Evolutionary conservation across 345 rosid genomes (phyloP).

Genomic region (Aurinia saxatilis): DNA sequence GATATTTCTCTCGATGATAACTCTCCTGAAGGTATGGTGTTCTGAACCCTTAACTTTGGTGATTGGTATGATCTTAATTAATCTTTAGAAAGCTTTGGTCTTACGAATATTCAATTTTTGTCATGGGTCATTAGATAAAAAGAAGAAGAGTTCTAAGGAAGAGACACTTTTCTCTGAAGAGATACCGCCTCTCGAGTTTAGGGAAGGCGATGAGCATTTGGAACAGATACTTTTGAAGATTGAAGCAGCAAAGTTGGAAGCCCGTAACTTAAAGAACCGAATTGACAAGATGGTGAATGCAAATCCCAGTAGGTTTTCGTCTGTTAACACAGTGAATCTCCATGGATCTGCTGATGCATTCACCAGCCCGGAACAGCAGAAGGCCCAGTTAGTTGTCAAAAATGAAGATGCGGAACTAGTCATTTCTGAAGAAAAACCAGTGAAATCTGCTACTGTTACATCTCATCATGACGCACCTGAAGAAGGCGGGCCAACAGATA

Average conservation of each 20-base stretch:
- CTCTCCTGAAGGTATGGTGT: conserved; percentile 21
- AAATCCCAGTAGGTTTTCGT: conserved; percentile 48
- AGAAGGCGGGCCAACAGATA: conserved; percentile 20
- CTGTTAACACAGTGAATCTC: conserved; percentile 38
- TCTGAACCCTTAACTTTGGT: background rate
- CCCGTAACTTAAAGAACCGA: conserved; percentile 42
- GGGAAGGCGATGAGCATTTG: conserved; percentile 35
- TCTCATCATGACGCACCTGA: conserved; percentile 28
- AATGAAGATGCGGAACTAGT: conserved; percentile 31
- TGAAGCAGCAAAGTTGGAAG: conserved; percentile 42
- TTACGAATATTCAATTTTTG: background rate
- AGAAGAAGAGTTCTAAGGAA: conserved; percentile 25
- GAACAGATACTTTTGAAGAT: conserved; percentile 60
- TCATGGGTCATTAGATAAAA: conserved; percentile 29
- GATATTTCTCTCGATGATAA: conserved; percentile 41
- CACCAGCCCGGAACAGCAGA: conserved; percentile 34
- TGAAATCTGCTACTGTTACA: conserved; percentile 27
- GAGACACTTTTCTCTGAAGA: conserved; percentile 37
- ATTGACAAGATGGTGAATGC: conserved; percentile 57
- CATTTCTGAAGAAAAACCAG: conserved; percentile 26
- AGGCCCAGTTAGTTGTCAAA: conserved; percentile 29
- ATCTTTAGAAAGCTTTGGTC: background rate
- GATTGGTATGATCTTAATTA: background rate
- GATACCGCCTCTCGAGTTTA: conserved; percentile 36
- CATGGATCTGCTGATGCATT: conserved; percentile 31